Conservation (phyloP, 345 rosid genomes). For the Gossypium stocksii region DNA sequence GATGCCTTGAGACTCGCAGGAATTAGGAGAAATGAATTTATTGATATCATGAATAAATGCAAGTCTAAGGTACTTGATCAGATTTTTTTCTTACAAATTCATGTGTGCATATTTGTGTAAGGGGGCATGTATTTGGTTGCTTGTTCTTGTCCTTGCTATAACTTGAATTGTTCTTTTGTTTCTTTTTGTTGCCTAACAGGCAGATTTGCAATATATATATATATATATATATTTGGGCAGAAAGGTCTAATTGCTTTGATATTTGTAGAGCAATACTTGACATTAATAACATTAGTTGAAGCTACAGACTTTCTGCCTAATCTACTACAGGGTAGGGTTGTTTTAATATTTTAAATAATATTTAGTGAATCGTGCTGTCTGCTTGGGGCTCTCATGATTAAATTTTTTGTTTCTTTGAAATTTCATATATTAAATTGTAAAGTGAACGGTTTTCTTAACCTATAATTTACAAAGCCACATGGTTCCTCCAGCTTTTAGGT, state of each 20-base stretch:
- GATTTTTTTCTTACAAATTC: constrained; percentile 15
- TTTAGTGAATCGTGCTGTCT: too few relatives aligned
- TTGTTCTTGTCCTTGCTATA: background rate
- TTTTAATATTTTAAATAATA: background rate
- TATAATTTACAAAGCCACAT: constrained; percentile 33
- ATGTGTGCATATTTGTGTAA: background rate
- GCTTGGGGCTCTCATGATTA: too few relatives aligned
- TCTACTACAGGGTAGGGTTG: background rate
- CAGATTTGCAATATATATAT: background rate
- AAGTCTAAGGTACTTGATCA: constrained; percentile 76
- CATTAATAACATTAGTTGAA: background rate
- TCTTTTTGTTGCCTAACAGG: background rate
- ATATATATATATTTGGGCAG: background rate
- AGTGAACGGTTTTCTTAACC: constrained; percentile 8
- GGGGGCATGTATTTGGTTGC: background rate
- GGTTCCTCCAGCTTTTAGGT: constrained; percentile 19
- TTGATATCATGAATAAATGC: constrained; percentile 98
- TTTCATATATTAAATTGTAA: constrained; percentile 8
- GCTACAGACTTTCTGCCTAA: constrained; percentile 2
- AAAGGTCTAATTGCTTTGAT: too few relatives aligned
- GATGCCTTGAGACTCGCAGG: constrained; percentile 96
- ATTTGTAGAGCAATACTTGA: background rate
- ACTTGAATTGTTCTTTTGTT: background rate
- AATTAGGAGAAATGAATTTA: constrained; percentile 95
- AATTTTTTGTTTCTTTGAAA: background rate